Percentiles rank a stretch among this genome's conserved stretches.
Conservation (phyloP, 306 rosid species). For the Astragalus glycyphyllos region DNA sequence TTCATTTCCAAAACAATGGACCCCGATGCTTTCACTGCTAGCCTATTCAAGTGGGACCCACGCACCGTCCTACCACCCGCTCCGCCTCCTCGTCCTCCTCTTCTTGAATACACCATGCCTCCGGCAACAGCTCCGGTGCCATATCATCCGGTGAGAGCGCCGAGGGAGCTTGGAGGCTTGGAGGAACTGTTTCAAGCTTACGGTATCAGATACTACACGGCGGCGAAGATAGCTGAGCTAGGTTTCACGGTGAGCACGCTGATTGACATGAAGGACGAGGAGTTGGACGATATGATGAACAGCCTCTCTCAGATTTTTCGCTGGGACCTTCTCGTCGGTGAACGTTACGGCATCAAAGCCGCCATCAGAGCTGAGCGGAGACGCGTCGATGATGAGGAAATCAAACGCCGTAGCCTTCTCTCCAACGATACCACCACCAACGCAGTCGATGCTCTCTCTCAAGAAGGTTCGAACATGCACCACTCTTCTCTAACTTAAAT, state of each 20-base stretch:
- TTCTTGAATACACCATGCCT: constrained; percentile 49
- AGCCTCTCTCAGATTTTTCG: constrained; percentile 80
- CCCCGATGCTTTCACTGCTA: constrained; percentile 77
- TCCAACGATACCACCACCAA: constrained; percentile 63
- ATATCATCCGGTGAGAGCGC: constrained; percentile 31
- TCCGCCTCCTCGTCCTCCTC: constrained; percentile 37
- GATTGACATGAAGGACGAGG: constrained; percentile 84
- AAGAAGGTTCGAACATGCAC: constrained; percentile 61
- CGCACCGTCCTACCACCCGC: constrained; percentile 54
- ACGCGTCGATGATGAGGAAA: constrained; percentile 74
- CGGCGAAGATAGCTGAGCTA: constrained; percentile 85
- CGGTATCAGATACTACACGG: constrained; percentile 85
- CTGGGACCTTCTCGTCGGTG: constrained; percentile 92
- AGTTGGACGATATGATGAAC: constrained; percentile 96
- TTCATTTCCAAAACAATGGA: constrained; percentile 63
- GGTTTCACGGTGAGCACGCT: constrained; percentile 91
- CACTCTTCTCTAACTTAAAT: not conserved
- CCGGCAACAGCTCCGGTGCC: not conserved
- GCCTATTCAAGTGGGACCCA: constrained; percentile 90
- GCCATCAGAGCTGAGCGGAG: constrained; percentile 88
- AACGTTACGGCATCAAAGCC: constrained; percentile 90
- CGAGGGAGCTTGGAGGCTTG: constrained; percentile 67
- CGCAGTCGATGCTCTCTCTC: constrained; percentile 83
- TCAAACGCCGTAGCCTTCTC: constrained; percentile 61
- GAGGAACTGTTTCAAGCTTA: constrained; percentile 87